These are phyloP conservation scores for Hyphopichia pseudoburtonii DNA, from an alignment of 1,139 yeast species.

Conservation along the genomic window DNA sequence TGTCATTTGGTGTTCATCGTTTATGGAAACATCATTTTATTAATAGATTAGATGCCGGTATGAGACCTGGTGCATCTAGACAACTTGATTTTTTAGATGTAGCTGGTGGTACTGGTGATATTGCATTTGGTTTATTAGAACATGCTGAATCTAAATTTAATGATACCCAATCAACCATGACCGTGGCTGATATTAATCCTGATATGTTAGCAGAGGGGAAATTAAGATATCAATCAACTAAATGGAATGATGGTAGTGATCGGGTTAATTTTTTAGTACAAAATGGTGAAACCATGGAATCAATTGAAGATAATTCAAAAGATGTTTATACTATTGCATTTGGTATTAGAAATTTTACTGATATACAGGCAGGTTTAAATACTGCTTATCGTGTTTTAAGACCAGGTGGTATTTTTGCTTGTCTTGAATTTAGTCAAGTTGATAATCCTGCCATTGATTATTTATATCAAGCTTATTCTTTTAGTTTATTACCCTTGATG, in stretches of 20 bases:
- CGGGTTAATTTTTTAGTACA: constrained; percentile 83
- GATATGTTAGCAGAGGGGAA: constrained; percentile 96
- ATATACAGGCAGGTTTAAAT: constrained; percentile 87
- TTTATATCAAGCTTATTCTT: constrained; percentile 84
- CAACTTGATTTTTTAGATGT: constrained; percentile 91
- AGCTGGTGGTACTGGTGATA: constrained; percentile 99
- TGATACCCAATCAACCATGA: constrained; percentile 78
- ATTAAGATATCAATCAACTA: constrained; percentile 57
- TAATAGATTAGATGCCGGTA: constrained; percentile 86
- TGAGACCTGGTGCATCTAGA: constrained; percentile 75
- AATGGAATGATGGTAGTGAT: constrained; percentile 53
- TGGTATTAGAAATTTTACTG: constrained; percentile 95
- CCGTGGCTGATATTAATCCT: constrained; percentile 90
- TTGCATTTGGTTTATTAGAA: constrained; percentile 91
- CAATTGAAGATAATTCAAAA: constrained; percentile 81
- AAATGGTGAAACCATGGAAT: constrained; percentile 88
- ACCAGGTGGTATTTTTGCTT: constrained; percentile 99
- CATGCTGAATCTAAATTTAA: constrained; percentile 81
- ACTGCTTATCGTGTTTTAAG: constrained; percentile 93
- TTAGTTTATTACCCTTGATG: constrained; percentile 85
- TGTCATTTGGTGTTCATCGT: constrained; percentile 94
- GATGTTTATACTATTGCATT: constrained; percentile 96
- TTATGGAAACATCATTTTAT: constrained; percentile 94
- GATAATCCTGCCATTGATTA: constrained; percentile 74
- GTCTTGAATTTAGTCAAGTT: constrained; percentile 92